These are phyloP conservation scores for Colletotrichum viniferum DNA, from an alignment of 2,329 filamentous ascomycete species.

Conservation along the genomic window DNA sequence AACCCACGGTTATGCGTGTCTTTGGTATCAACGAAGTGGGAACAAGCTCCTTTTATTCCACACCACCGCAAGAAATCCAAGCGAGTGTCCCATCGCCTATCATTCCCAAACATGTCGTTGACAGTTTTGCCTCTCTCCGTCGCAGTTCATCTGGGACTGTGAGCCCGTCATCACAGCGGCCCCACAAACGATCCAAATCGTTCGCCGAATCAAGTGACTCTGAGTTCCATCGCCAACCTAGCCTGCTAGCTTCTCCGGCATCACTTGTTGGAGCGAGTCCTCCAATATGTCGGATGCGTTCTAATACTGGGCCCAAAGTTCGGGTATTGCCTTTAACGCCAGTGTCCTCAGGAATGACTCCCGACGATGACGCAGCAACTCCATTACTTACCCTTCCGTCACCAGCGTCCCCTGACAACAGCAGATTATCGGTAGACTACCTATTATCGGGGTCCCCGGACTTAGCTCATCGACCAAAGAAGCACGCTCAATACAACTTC, in stretches of 20 bases:
- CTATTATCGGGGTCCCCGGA: slow-evolving; percentile 60
- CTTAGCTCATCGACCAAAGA: slow-evolving; percentile 22
- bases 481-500: slow-evolving; percentile 24
- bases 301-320: slow-evolving; percentile 28
- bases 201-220: slow-evolving; percentile 3
- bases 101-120: neutral
- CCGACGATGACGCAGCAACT: slow-evolving; percentile 37
- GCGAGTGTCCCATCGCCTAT: neutral
- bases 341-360: slow-evolving; percentile 41
- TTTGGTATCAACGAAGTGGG: neutral
- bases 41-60: neutral
- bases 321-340: slow-evolving; percentile 43
- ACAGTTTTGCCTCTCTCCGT: neutral
- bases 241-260: neutral
- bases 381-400: slow-evolving; percentile 24
- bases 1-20: neutral
- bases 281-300: slow-evolving; percentile 24
- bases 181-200: slow-evolving; percentile 16
- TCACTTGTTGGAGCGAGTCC: slow-evolving; percentile 3
- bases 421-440: slow-evolving; percentile 67
- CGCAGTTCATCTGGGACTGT: neutral
- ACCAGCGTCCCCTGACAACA: slow-evolving; percentile 27
- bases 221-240: neutral
- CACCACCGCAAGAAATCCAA: neutral
- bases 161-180: neutral